Conservation (phyloP, 768 basidiomycete species). For the Ephemerocybe angulata region DNA sequence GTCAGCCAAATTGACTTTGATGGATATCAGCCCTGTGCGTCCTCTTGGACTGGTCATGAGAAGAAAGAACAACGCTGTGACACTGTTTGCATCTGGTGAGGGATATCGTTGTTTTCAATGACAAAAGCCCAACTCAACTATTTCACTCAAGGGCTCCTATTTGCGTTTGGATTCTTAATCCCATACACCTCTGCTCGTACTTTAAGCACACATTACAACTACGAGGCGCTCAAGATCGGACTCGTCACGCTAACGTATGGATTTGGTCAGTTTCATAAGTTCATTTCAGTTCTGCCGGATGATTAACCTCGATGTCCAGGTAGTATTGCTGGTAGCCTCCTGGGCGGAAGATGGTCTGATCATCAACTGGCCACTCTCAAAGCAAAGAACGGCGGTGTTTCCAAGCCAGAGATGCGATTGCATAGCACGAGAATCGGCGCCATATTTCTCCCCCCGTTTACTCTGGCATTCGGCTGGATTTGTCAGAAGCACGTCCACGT, state of each 20-base stretch:
- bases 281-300: too few species aligned
- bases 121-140: too few species aligned
- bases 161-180: constrained; percentile 67
- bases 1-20: too few species aligned
- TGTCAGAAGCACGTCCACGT: constrained; percentile 59
- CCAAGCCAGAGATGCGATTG: constrained; percentile 76
- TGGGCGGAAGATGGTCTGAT: constrained; percentile 47
- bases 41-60: constrained; percentile 58
- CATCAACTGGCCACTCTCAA: constrained; percentile 34
- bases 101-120: background rate
- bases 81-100: constrained; percentile 64
- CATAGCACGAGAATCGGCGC: constrained; percentile 58
- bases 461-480: constrained; percentile 75
- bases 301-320: too few species aligned
- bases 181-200: constrained; percentile 75
- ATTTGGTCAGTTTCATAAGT: constrained; percentile 39
- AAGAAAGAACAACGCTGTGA: constrained; percentile 62
- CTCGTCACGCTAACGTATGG: constrained; percentile 76
- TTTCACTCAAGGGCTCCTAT: constrained; percentile 59
- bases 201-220: constrained; percentile 58
- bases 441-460: constrained; percentile 54
- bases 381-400: constrained; percentile 36
- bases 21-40: constrained; percentile 71
- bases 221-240: constrained; percentile 67
- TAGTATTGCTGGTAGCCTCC: constrained; percentile 36